Percentiles rank a stretch among this genome's conserved stretches.
Conservation (phyloP, 2,329 filamentous ascomycete species). For the Hypoxylon sp. region DNA sequence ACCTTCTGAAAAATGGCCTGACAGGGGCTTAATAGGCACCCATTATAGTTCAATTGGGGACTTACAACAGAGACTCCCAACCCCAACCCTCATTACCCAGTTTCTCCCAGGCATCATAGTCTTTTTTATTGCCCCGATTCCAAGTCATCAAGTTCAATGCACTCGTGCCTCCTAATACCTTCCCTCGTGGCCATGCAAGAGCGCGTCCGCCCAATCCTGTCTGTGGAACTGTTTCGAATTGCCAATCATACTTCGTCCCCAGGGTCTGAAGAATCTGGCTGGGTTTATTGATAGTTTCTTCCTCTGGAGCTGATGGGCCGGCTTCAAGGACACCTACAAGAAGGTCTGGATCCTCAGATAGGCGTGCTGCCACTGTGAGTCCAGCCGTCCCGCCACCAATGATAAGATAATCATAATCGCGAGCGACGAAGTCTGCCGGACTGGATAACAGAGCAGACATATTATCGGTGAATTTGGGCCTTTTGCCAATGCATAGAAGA, state of each 20-base stretch:
- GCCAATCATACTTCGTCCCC: constrained; percentile 60
- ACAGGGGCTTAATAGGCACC: not conserved
- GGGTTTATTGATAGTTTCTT: constrained; percentile 55
- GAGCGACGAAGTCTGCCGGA: constrained; percentile 17
- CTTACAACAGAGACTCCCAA: constrained; percentile 63
- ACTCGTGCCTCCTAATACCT: constrained; percentile 73
- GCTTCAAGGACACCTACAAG: constrained; percentile 64
- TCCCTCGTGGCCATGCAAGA: constrained; percentile 61
- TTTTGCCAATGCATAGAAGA: not conserved
- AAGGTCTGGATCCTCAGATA: constrained; percentile 61
- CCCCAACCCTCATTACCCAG: constrained; percentile 73
- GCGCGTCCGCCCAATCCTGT: constrained; percentile 57
- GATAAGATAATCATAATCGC: constrained; percentile 44
- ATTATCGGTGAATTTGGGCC: not conserved
- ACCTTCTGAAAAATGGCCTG: constrained; percentile 13
- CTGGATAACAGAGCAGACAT: constrained; percentile 8
- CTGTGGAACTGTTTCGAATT: constrained; percentile 59
- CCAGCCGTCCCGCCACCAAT: constrained; percentile 51
- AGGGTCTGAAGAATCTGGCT: constrained; percentile 57
- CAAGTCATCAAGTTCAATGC: constrained; percentile 73
- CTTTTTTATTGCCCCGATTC: constrained; percentile 62
- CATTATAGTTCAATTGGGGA: constrained; percentile 8
- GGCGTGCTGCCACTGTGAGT: constrained; percentile 55
- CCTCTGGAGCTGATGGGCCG: constrained; percentile 52
- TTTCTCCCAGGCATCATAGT: constrained; percentile 70